Evolutionary conservation across 164 flowering plant species (phyloP).

Genomic region (Platanus orientalis): DNA sequence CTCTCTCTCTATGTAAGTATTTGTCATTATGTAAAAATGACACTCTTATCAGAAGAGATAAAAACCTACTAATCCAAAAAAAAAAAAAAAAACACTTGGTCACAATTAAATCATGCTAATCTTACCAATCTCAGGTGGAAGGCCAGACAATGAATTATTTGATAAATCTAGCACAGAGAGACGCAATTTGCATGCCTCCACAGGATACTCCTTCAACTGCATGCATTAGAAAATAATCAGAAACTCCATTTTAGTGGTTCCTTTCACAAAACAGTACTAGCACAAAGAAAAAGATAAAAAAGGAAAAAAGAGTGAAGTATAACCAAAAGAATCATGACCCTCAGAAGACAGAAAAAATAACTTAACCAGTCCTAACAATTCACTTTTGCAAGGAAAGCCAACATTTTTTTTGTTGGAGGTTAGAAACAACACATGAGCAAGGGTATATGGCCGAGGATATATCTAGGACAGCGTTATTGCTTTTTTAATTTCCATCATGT

Average conservation of each 20-base stretch:
- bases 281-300: background rate
- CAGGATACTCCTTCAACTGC: conserved; percentile 87
- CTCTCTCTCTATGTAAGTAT: no score
- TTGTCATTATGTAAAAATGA: no score
- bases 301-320: background rate
- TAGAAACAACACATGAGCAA: background rate
- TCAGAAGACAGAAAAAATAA: background rate
- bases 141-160: conserved; percentile 81
- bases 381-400: background rate
- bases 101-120: conserved; percentile 3
- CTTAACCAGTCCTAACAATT: background rate
- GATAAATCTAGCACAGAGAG: conserved; percentile 86
- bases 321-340: background rate
- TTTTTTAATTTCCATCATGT: no score
- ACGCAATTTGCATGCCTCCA: conserved; percentile 77
- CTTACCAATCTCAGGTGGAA: conserved; percentile 90
- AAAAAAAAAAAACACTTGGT: background rate
- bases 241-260: background rate
- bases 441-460: no score
- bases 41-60: no score
- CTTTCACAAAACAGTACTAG: conserved; percentile 1
- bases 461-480: no score
- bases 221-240: conserved; percentile 17
- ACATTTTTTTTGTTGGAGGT: background rate
- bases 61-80: background rate